These are phyloP conservation scores for Neodidymelliopsis sp. DNA, from an alignment of 2,329 filamentous ascomycete genomes.

Conservation along the genomic window DNA sequence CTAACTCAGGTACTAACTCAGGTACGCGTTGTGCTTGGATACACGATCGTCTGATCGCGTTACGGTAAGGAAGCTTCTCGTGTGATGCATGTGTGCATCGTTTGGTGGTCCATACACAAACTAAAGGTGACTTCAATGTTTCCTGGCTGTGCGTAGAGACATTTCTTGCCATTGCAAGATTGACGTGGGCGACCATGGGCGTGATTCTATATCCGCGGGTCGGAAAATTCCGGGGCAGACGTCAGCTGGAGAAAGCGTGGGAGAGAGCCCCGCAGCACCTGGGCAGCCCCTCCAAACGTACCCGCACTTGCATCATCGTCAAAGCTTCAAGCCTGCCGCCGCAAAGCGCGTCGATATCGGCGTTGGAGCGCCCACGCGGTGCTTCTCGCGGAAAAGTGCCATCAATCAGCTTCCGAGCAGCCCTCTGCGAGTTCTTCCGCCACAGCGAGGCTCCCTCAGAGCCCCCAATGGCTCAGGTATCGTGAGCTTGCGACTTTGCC, in stretches of 20 bases:
- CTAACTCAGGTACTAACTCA: conserved; percentile 13
- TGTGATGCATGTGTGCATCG: too few species aligned
- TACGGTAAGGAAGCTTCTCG: too few species aligned
- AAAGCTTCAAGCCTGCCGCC: conserved; percentile 28
- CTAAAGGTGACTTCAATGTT: too few species aligned
- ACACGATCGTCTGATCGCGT: too few species aligned
- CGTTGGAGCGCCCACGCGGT: conserved; percentile 11
- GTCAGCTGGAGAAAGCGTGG: conserved; percentile 16
- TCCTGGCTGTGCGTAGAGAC: too few species aligned
- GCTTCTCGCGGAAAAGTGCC: conserved; percentile 8
- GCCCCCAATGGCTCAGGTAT: conserved; percentile 17
- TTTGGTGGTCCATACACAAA: too few species aligned
- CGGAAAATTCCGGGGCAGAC: conserved; percentile 38
- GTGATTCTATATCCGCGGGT: conserved; percentile 32
- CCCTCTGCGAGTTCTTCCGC: conserved; percentile 12
- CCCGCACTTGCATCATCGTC: conserved; percentile 32
- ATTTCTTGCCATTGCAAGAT: neutral
- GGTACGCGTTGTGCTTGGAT: conserved; percentile 7
- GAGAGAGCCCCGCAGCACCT: conserved; percentile 23
- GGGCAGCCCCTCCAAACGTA: conserved; percentile 15
- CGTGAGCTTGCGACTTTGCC: conserved; percentile 46
- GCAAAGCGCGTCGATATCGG: conserved; percentile 34
- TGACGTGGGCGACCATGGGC: conserved; percentile 5
- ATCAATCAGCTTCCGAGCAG: conserved; percentile 19
- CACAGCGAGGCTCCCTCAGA: conserved; percentile 4